Percentiles rank a stretch among this genome's conserved stretches.
phyloP scores from a whole-genome alignment of 257 asterid genomes.

The Solanum acaule region DNA sequence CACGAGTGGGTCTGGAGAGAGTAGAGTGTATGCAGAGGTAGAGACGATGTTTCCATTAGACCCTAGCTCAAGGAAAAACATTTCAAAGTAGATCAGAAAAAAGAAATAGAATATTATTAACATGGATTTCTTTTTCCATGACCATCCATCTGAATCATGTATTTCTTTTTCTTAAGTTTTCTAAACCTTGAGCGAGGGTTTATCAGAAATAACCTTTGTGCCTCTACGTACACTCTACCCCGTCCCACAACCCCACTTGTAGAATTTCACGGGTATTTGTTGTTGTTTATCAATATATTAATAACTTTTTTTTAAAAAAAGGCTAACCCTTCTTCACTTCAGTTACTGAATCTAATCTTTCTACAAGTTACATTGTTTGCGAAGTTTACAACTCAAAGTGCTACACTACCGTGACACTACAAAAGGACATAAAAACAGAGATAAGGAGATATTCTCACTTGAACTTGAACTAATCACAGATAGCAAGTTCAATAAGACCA shows the following conservation, averaged over 20 bases:
- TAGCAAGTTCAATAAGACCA: background rate
- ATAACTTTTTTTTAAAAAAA: background rate
- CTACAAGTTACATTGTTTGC: background rate
- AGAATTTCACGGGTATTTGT: background rate
- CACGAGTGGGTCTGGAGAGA: background rate
- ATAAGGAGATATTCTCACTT: background rate
- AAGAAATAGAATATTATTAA: background rate
- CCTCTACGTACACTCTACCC: background rate
- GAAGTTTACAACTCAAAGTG: background rate
- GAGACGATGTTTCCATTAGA: background rate
- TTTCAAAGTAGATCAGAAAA: background rate
- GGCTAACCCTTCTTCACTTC: background rate
- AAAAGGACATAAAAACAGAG: background rate
- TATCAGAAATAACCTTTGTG: background rate
- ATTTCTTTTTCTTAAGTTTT: background rate
- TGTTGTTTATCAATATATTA: background rate
- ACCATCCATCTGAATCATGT: background rate
- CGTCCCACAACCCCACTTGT: background rate
- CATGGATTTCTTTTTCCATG: background rate
- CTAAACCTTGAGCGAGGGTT: background rate
- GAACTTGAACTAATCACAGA: background rate
- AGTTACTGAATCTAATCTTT: background rate
- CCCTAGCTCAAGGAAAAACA: background rate
- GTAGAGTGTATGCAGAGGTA: background rate
- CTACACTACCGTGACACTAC: background rate